Evolutionary conservation across 2,329 filamentous ascomycete species (phyloP).

Genomic region (Colletotrichum tropicicola): DNA sequence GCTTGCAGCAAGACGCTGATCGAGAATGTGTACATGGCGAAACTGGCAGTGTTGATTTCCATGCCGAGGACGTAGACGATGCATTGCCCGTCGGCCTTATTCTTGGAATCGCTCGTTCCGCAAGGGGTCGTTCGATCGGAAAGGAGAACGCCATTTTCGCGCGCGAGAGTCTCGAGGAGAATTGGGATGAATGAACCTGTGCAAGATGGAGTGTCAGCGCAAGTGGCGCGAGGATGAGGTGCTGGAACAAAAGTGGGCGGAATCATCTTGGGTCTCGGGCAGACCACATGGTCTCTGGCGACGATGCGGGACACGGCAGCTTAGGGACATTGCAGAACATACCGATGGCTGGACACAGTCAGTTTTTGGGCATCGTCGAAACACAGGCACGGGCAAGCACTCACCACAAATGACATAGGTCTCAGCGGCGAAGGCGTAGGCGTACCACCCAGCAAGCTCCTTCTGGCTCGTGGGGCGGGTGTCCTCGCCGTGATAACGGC

Average conservation of each 20-base stretch:
- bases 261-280: background rate
- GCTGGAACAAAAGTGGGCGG: background rate
- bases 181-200: conserved; percentile 94
- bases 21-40: conserved; percentile 98
- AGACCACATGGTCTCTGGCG: background rate
- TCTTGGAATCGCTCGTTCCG: conserved; percentile 67
- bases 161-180: conserved; percentile 89
- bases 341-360: conserved; percentile 37
- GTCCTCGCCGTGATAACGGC: conserved; percentile 83
- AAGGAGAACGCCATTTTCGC: conserved; percentile 89
- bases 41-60: conserved; percentile 94
- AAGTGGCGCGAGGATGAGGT: background rate
- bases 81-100: conserved; percentile 70
- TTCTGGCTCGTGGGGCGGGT: conserved; percentile 85
- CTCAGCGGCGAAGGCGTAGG: conserved; percentile 95
- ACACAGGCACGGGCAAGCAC: conserved; percentile 39
- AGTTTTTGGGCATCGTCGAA: conserved; percentile 3
- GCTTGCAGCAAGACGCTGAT: conserved; percentile 90
- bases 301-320: background rate
- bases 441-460: conserved; percentile 94
- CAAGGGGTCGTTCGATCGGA: conserved; percentile 82
- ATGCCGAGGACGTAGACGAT: conserved; percentile 83
- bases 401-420: conserved; percentile 94
- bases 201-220: conserved; percentile 11
- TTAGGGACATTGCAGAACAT: conserved; percentile 30